These are phyloP conservation scores for Melanogaster broomeanus DNA, from an alignment of 768 basidiomycete genomes.

Conservation along the genomic window DNA sequence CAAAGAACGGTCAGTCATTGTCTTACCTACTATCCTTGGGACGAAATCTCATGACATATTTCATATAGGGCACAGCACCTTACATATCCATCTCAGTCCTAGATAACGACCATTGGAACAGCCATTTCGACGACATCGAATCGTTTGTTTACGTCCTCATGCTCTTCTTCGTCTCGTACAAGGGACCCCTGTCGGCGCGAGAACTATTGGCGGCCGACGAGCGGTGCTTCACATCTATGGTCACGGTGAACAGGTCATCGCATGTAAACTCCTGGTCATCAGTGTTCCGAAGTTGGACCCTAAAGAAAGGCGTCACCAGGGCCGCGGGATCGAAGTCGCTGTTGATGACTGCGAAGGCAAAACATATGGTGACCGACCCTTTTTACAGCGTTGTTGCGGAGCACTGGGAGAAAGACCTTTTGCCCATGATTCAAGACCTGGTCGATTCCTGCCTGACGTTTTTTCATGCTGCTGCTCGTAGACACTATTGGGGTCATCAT, in stretches of 20 bases:
- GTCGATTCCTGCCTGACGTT: background rate
- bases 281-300: background rate
- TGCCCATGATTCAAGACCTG: background rate
- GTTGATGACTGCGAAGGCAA: too few relatives aligned
- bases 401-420: background rate
- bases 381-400: too few relatives aligned
- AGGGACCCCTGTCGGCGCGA: background rate
- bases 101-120: background rate
- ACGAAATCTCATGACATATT: background rate
- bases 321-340: background rate
- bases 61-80: background rate
- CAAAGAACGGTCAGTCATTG: background rate
- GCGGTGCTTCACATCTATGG: background rate
- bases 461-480: background rate
- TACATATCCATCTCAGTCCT: conserved; percentile 5
- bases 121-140: conserved; percentile 5
- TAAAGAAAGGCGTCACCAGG: background rate
- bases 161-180: conserved; percentile 1
- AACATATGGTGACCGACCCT: too few relatives aligned
- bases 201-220: background rate
- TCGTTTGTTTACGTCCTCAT: conserved; percentile 5
- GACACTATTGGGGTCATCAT: background rate
- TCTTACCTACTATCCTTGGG: too few relatives aligned
- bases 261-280: background rate
- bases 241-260: background rate